phyloP scores from a whole-genome alignment of 2,329 filamentous ascomycete species.

The Tolypocladium paradoxum region DNA sequence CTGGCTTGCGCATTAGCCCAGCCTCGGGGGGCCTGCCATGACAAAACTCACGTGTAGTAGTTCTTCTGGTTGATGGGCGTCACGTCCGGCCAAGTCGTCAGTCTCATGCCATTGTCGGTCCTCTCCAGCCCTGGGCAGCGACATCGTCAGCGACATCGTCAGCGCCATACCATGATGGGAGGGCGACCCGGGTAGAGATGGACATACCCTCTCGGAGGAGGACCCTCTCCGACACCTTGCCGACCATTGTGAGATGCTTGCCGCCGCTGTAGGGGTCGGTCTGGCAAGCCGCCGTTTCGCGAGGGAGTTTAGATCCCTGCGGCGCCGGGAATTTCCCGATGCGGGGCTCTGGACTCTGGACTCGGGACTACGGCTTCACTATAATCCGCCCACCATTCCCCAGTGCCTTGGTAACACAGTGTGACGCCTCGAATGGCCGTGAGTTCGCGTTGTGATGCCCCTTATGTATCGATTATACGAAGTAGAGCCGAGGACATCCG shows the following conservation, averaged over 20 bases:
- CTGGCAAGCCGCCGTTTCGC: background rate
- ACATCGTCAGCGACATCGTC: conserved; percentile 10
- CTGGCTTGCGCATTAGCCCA: conserved; percentile 30
- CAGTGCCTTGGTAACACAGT: too few relatives aligned
- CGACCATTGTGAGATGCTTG: conserved; percentile 37
- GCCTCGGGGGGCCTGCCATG: background rate
- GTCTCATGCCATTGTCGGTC: conserved; percentile 97
- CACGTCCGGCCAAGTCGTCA: conserved; percentile 87
- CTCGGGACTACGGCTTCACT: conserved; percentile 1
- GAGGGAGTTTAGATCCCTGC: background rate
- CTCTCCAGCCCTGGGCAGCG: conserved; percentile 65
- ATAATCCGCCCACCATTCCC: background rate
- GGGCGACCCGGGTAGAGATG: background rate
- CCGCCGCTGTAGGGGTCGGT: background rate
- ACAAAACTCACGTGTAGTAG: conserved; percentile 73
- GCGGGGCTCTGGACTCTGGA: background rate
- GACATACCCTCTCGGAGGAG: conserved; percentile 49
- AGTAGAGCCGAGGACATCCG: background rate
- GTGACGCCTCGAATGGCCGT: too few relatives aligned
- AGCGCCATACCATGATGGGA: conserved; percentile 5
- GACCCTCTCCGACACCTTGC: conserved; percentile 55
- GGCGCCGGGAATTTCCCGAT: background rate
- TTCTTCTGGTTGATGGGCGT: conserved; percentile 98
- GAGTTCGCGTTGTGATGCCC: background rate
- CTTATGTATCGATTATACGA: background rate